Conservation (phyloP, 2,329 filamentous ascomycete genomes). For the Colletotrichum sp. region DNA sequence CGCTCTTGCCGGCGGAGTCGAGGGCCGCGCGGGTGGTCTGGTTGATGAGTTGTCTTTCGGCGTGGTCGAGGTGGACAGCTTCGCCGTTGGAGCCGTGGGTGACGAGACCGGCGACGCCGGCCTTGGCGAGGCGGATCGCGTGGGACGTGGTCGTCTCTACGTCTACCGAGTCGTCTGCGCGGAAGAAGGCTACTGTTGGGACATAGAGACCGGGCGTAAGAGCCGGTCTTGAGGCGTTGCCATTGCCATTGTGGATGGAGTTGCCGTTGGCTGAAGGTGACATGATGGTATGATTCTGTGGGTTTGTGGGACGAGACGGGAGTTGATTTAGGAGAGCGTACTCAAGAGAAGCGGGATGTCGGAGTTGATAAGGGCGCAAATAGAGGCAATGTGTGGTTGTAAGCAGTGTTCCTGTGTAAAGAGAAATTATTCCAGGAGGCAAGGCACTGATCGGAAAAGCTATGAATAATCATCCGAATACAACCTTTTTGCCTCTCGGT, state of each 20-base stretch:
- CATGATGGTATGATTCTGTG: not conserved
- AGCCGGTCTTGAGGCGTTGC: not conserved
- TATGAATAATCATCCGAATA: conserved; percentile 1
- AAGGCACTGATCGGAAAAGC: not conserved
- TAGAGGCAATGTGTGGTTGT: not conserved
- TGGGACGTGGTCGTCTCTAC: conserved; percentile 52
- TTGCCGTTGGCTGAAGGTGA: conserved; percentile 14
- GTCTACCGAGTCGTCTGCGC: conserved; percentile 58
- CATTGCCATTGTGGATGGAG: not conserved
- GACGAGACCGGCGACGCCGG: conserved; percentile 70
- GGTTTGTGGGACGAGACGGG: not conserved
- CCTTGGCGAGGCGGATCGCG: conserved; percentile 62
- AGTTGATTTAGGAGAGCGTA: not conserved
- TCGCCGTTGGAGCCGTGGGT: conserved; percentile 77
- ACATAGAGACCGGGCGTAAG: conserved; percentile 56
- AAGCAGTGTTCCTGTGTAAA: not conserved
- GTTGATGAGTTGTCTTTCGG: conserved; percentile 61
- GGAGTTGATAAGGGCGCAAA: not conserved
- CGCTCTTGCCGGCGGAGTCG: conserved; percentile 34
- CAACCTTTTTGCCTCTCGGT: not conserved
- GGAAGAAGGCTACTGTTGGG: conserved; percentile 68
- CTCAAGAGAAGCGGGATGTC: not conserved
- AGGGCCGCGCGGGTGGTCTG: conserved; percentile 56
- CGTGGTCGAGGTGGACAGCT: conserved; percentile 57
- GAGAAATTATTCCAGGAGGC: not conserved